phyloP scores from a whole-genome alignment of 306 rosid species.

The Medicago arabica region DNA sequence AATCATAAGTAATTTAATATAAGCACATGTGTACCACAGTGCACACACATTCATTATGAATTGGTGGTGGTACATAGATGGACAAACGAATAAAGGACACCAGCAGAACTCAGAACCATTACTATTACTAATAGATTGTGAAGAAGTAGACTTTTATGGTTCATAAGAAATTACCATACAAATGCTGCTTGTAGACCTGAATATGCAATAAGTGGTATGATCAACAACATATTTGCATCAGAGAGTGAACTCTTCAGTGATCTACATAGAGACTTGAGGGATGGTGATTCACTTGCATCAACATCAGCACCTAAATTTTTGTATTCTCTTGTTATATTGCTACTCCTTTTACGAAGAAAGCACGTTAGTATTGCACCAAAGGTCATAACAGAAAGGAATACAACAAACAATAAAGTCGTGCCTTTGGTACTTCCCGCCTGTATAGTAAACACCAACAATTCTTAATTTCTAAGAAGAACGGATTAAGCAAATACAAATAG shows the following conservation, averaged over 20 bases:
- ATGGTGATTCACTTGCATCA: conserved; percentile 42
- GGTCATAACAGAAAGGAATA: conserved; percentile 74
- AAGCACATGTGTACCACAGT: too few species aligned
- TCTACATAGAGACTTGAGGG: conserved; percentile 58
- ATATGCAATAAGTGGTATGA: conserved; percentile 87
- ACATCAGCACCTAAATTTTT: conserved; percentile 47
- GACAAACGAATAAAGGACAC: too few species aligned
- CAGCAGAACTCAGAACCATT: too few species aligned
- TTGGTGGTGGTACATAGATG: background rate
- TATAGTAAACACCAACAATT: conserved; percentile 39
- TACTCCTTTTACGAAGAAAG: conserved; percentile 65
- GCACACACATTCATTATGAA: background rate
- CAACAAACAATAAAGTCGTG: conserved; percentile 70
- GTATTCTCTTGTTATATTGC: conserved; percentile 47
- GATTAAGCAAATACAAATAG: conserved; percentile 5
- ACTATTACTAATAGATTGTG: too few species aligned
- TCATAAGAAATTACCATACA: conserved; percentile 73
- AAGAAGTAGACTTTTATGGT: too few species aligned
- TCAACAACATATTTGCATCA: conserved; percentile 72
- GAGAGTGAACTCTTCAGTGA: conserved; percentile 60
- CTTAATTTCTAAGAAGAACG: background rate
- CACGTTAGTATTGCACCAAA: conserved; percentile 81
- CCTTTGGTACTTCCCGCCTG: conserved; percentile 72
- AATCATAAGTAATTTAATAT: too few species aligned
- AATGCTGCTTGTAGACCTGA: conserved; percentile 96